Evolutionary conservation across 176 grass and related monocot species (phyloP).

Genomic region (Triticum aestivum): DNA sequence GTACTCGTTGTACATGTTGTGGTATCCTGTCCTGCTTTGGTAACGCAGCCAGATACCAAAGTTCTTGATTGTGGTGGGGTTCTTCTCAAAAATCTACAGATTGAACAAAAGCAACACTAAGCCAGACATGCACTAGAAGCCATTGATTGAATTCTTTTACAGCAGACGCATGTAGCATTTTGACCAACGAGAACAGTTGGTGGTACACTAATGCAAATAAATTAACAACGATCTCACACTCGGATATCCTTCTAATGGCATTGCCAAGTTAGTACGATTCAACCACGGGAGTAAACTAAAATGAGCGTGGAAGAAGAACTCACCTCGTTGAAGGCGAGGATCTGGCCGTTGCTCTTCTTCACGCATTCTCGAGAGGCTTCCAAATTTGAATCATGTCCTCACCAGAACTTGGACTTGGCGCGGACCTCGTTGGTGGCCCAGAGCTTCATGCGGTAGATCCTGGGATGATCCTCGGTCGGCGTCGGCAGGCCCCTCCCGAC

Average conservation of each 20-base stretch:
- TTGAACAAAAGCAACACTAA: background rate
- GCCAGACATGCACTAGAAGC: background rate
- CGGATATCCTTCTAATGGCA: background rate
- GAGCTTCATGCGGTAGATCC: slow-evolving; percentile 85
- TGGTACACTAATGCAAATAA: background rate
- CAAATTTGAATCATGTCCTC: background rate
- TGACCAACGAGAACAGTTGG: background rate
- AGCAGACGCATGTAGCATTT: background rate
- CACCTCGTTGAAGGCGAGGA: slow-evolving; percentile 78
- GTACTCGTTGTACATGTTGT: slow-evolving; percentile 93
- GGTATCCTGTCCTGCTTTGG: slow-evolving; percentile 79
- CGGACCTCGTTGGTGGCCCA: slow-evolving; percentile 84
- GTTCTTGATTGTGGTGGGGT: slow-evolving; percentile 80
- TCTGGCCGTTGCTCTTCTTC: slow-evolving; percentile 91
- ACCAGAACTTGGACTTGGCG: slow-evolving; percentile 84
- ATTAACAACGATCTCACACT: too few species aligned
- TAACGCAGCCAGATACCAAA: slow-evolving; percentile 83
- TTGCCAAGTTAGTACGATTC: background rate
- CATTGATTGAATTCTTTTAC: background rate
- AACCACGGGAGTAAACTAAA: background rate
- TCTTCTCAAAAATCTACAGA: slow-evolving; percentile 65
- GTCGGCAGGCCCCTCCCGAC: slow-evolving; percentile 65
- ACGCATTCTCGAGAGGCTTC: background rate
- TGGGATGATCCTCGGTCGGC: slow-evolving; percentile 61
- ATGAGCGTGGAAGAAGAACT: background rate